Conservation (phyloP, 306 rosid species). For the Vachellia pachyceras region DNA sequence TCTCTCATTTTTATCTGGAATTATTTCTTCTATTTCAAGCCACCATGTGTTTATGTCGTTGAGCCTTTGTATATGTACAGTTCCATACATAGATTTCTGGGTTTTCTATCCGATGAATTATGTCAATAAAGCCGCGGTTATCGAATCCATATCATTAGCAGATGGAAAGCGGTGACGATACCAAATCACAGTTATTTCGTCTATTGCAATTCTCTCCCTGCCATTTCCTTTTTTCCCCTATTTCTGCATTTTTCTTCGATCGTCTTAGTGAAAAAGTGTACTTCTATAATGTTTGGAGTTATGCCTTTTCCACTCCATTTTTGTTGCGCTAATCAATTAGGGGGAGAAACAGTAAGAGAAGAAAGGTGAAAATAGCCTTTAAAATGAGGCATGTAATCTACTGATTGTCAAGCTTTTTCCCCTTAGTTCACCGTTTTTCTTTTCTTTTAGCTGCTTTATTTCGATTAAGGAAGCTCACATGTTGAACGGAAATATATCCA, state of each 20-base stretch:
- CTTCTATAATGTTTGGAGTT: background rate
- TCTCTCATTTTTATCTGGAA: background rate
- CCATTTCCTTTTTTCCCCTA: background rate
- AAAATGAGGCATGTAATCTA: background rate
- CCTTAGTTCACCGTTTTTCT: background rate
- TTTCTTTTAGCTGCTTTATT: background rate
- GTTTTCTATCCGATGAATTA: constrained; percentile 44
- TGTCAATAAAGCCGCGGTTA: constrained; percentile 30
- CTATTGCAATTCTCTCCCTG: background rate
- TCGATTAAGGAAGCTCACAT: background rate
- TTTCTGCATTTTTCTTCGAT: background rate
- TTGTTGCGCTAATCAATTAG: background rate
- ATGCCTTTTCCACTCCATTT: background rate
- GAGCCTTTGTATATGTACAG: constrained; percentile 13
- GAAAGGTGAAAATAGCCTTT: background rate
- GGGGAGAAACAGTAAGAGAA: background rate
- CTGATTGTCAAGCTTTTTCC: background rate
- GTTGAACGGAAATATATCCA: too few species aligned
- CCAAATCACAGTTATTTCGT: constrained; percentile 43
- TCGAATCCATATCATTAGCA: constrained; percentile 35
- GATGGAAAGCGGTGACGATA: constrained; percentile 54
- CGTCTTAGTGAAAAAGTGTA: background rate
- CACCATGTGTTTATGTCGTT: constrained; percentile 13
- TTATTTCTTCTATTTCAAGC: background rate
- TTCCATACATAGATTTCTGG: background rate